Conservation (phyloP, 768 basidiomycete species). For the Tremella mesenterica region DNA sequence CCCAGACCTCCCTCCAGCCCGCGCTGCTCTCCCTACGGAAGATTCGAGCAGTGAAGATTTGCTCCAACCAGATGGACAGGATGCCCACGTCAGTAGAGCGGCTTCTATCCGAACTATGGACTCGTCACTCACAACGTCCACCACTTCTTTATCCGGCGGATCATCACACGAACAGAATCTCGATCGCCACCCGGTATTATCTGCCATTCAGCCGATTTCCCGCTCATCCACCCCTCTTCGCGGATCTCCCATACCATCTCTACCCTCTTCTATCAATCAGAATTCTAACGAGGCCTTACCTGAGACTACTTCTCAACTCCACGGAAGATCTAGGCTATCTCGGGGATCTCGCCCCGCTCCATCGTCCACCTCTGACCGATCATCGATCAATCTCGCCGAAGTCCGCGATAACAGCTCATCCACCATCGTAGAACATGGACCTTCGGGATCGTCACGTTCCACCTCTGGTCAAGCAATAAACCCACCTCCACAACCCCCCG, state of each 20-base stretch:
- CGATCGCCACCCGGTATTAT: conserved; percentile 12
- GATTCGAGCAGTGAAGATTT: too few species aligned
- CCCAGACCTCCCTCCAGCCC: too few species aligned
- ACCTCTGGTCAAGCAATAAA: too few species aligned
- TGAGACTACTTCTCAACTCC: neutral
- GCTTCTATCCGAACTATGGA: conserved; percentile 18
- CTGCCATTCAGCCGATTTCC: conserved; percentile 24
- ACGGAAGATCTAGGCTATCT: neutral
- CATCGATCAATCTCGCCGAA: neutral
- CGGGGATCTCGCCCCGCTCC: neutral
- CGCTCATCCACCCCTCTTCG: conserved; percentile 17
- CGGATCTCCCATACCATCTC: conserved; percentile 25
- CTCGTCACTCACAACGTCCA: conserved; percentile 8
- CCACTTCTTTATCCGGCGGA: conserved; percentile 7
- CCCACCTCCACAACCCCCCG: conserved; percentile 2
- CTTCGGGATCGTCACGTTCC: neutral
- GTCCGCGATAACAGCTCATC: neutral
- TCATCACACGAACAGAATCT: conserved; percentile 11
- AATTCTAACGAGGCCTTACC: neutral
- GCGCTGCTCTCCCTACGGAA: too few species aligned
- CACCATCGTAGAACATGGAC: neutral
- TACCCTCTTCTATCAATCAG: conserved; percentile 12
- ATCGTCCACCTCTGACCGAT: neutral
- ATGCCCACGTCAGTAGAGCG: conserved; percentile 11
- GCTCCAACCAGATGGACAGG: too few species aligned